Base-by-base conservation (phyloP, 1,284 basidiomycete species). In the Ganoderma resinaceum region DNA sequence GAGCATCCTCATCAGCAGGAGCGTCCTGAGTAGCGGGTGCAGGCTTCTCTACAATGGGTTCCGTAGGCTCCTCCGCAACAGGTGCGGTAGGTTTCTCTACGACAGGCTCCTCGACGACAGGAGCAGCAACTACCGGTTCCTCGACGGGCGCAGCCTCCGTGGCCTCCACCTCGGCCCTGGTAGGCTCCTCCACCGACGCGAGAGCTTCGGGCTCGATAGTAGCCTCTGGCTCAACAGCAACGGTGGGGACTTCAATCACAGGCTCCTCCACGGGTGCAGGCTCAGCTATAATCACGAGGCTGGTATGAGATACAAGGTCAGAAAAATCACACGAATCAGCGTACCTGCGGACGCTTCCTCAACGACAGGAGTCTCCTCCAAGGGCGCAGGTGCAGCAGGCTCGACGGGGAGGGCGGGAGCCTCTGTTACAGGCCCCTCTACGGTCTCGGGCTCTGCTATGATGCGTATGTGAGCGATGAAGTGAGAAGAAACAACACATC, bases 21-120 rank as follows among this genome's bases (percentile, higher is more conserved):
- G n/a, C n/a, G n/a, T n/a, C n/a, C n/a, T n/a, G n/a, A n/a, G n/a
- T n/a, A n/a, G n/a, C n/a, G n/a, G 35, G 43, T 23, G 57, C 46
- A 26, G 23, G n/a, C n/a, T 62, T 59, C 31, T 43, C 59, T 3
- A 33, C 57, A 38, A 31, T 63, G 23, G 43, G 55, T 26, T 42
- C 58, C 20, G 64, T 35, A 37, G 66, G 66, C 49, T 66, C 65
- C 31, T 62, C 60, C 7, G 37, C 53, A 20, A 9, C 65, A 23
- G 65, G 33, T 20, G 37, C 53, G 26, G 5, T 59, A 23, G 65
- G 33, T 20, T 43, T n/a, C n/a, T 46, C n/a, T 7, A 23, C n/a
- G 42, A 7, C 42, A 18, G 42, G 55, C 18, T 57, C 38, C 20
- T 31, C 49, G 7, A 42, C 35, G n/a, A n/a, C n/a, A n/a, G n/a